A percentile compares a stretch with the other conserved stretches of the same genome.
Evolutionary conservation across 768 basidiomycete species (phyloP).

Genomic region (Rhodotorula toruloides): DNA sequence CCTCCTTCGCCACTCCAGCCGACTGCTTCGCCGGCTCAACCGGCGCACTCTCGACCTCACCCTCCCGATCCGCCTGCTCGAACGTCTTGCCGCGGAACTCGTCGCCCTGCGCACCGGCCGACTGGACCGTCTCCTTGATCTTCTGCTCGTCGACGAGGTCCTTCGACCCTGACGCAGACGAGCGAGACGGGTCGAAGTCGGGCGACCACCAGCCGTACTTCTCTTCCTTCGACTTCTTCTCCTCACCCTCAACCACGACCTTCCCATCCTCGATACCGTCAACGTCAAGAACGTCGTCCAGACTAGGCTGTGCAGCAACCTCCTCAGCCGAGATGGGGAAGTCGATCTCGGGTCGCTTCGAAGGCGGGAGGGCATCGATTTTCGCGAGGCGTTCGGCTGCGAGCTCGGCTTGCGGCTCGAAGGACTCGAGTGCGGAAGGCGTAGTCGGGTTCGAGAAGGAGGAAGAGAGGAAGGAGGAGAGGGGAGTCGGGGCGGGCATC

Average conservation of each 20-base stretch:
- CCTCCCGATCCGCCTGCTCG: background rate
- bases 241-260: constrained; percentile 3
- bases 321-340: constrained; percentile 14
- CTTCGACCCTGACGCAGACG: background rate
- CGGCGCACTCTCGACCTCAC: background rate
- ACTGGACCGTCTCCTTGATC: background rate
- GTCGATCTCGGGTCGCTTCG: background rate
- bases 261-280: constrained; percentile 1
- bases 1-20: background rate
- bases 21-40: background rate
- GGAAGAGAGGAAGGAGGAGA: constrained; percentile 14
- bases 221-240: background rate
- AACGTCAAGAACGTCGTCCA: constrained; percentile 25
- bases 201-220: background rate
- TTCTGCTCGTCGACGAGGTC: background rate
- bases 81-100: constrained; percentile 6
- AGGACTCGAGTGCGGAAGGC: background rate
- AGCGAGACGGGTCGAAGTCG: background rate
- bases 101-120: constrained; percentile 19
- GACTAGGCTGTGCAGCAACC: constrained; percentile 5
- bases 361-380: background rate
- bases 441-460: constrained; percentile 7
- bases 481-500: background rate
- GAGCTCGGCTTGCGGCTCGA: constrained; percentile 12
- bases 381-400: constrained; percentile 13